Evolutionary conservation across 2,329 filamentous ascomycete genomes (phyloP), one percentile per base, ranked within the genome.

Genomic region (Venturia oleaginea): DNA sequence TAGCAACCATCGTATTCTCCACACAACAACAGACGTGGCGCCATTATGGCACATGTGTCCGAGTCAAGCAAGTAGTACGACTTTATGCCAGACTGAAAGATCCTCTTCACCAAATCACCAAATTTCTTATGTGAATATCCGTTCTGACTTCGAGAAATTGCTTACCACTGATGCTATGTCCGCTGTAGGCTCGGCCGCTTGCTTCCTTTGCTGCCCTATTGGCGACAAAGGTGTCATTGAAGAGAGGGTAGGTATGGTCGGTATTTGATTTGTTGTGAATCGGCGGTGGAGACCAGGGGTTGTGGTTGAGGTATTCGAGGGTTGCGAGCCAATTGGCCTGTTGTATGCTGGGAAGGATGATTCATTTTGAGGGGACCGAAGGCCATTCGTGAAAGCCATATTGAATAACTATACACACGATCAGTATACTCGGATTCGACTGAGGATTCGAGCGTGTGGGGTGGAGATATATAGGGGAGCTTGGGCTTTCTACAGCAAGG

Each of bases 191-290:
- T 85, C 83, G 59, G 81, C 78, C 62, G 80, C 75, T 72, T 82
- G 81, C 66, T 78, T 75, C 63, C 37, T 43, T 17, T 83, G 79
- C 73, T 84, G 82, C 59, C 81, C 84, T 72, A 81, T 81, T 65
- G 83, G 79, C 62, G 79, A 81, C 73, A 92, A 78, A 67, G 84
- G 83, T 59, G 78, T 81, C 72, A 92, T 78, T 67, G 84, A 83
- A 65, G 83, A 84, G 77, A 90, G 80, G 74, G 89, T 91, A 76
- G 89, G 88, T 77, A 93, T 66, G 80, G 83, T 92, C 84, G 77
- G 91, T 83, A 78, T 90, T 87, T 78, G 96, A 71, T 81, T 95
- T 65, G 92, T 94, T 68, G 93, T 97, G 78, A 97, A 97, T 73
- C 93, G 89, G 72, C 93, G 88, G 77, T 92, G 91, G 74, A 97